A percentile compares a stretch with the other conserved stretches of the same genome.
phyloP scores from a whole-genome alignment of 2,329 filamentous ascomycete genomes.

The Aureobasidium uvarum region DNA sequence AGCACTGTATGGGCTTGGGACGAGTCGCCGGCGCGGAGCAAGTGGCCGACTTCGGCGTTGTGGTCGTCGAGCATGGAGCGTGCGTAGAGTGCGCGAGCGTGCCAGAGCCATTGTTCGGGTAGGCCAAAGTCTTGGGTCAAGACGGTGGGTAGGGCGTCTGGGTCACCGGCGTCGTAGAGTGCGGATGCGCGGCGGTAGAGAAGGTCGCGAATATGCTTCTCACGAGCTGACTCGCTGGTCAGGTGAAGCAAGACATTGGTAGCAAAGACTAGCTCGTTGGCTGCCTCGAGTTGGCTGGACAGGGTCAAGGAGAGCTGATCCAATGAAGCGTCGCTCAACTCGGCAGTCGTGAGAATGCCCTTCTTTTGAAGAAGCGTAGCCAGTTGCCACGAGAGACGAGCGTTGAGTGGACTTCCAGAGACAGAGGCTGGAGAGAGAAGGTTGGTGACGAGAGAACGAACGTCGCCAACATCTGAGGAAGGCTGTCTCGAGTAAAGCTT shows the following conservation, averaged over 20 bases:
- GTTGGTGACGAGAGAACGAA: conserved; percentile 41
- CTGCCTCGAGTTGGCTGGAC: conserved; percentile 38
- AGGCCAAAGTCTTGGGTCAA: conserved; percentile 47
- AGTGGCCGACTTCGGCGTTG: conserved; percentile 69
- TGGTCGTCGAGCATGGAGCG: conserved; percentile 69
- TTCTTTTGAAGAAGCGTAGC: conserved; percentile 55
- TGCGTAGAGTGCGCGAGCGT: conserved; percentile 80
- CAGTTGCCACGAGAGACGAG: conserved; percentile 81
- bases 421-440: conserved; percentile 74
- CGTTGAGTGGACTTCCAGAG: conserved; percentile 70
- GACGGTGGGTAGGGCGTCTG: conserved; percentile 38
- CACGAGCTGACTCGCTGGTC: conserved; percentile 31
- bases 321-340: conserved; percentile 49
- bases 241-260: conserved; percentile 39
- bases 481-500: conserved; percentile 71
- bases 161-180: conserved; percentile 69
- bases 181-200: conserved; percentile 61
- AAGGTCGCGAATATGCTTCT: conserved; percentile 48
- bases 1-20: conserved; percentile 83
- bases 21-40: conserved; percentile 73
- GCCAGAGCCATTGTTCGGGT: conserved; percentile 79
- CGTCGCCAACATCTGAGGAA: conserved; percentile 31
- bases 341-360: conserved; percentile 29
- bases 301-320: conserved; percentile 61
- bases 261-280: conserved; percentile 30